A percentile compares a stretch with the other conserved stretches of the same genome.
phyloP scores from a whole-genome alignment of 768 basidiomycete genomes.

The Amyloporia xantha region DNA sequence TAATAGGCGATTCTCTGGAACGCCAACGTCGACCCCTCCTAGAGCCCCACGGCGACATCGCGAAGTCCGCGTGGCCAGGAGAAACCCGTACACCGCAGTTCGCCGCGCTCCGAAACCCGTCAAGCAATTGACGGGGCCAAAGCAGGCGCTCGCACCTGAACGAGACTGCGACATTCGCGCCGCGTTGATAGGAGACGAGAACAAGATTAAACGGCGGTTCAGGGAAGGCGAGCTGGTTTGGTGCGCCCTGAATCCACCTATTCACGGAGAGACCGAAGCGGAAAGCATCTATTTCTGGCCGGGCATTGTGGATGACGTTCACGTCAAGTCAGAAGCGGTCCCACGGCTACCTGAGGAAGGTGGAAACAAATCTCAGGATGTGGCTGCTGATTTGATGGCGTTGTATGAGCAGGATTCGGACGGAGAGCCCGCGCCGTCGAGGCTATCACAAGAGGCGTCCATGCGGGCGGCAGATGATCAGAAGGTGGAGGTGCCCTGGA shows the following conservation, averaged over 20 bases:
- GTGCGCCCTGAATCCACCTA: conserved; percentile 50
- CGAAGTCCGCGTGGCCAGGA: conserved; percentile 16
- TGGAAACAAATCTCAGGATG: not conserved
- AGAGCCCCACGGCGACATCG: conserved; percentile 5
- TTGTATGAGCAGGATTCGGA: conserved; percentile 15
- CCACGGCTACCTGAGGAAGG: conserved; percentile 14
- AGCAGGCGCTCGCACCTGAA: conserved; percentile 50
- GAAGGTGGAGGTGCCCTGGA: conserved; percentile 40
- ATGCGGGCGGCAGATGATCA: not conserved
- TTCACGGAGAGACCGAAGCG: conserved; percentile 32
- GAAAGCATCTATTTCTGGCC: conserved; percentile 69
- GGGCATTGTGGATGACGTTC: conserved; percentile 54
- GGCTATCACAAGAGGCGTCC: not conserved
- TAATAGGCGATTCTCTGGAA: conserved; percentile 23
- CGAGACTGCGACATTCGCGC: conserved; percentile 61
- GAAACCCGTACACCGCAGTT: conserved; percentile 35
- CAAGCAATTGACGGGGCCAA: conserved; percentile 30
- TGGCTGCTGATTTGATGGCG: not conserved
- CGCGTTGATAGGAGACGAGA: conserved; percentile 38
- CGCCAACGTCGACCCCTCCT: not conserved
- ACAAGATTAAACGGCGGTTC: conserved; percentile 53
- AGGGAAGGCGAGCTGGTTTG: conserved; percentile 68
- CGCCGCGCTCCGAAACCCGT: conserved; percentile 31
- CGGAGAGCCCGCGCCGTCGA: conserved; percentile 1
- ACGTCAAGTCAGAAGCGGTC: conserved; percentile 39